Base-by-base conservation (phyloP, 345 rosid species). In the Acer campestre region DNA sequence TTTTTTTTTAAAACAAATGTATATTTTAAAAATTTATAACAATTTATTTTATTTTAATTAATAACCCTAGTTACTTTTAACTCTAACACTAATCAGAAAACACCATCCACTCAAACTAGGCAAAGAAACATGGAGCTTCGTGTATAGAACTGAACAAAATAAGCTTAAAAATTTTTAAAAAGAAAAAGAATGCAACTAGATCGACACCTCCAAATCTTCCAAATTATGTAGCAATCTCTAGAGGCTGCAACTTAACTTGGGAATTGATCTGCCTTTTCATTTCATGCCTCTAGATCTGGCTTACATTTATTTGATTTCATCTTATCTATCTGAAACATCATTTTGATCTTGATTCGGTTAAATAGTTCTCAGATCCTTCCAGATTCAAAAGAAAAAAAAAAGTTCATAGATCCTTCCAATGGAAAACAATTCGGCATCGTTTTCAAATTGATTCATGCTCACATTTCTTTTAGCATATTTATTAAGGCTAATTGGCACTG, bases 181-280 rank as follows among this genome's bases (percentile, higher is more conserved):
- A 12, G 38, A 62, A 25, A 13, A 63, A 63, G 27, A 89, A 88
- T 94, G 86, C 95, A 46, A 71, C 88, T 62, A 89, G 86, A 79
- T 79, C 86, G 18, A 81, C 90, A 0, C 84, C 92, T 25, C 73
- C 85, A 4, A 85, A 69, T 67, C 84, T 90, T 59, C 88, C 92
- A 78, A 90, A 85, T 77, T 87, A 93, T 70, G 95, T 92, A 77
- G 98, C 98, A 66, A 29, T 29, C 31, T 29, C 81, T 95, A 93
- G 73, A 84, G 98, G 98, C 83, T 91, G 92, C 90, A 91, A 89
- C 83, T 95, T 95, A 35, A 88, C 92, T 70, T 95, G 98, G 98
- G 98, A 95, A 77, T 94, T 90, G 94, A 98, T 94, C 76, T 75
- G 38, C 67, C 51, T 74, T 46, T 75, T 56, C 35, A 31, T 20